Evolutionary conservation across 1,139 yeast genomes (phyloP).

Genomic region (Diutina pseudorugosa): DNA sequence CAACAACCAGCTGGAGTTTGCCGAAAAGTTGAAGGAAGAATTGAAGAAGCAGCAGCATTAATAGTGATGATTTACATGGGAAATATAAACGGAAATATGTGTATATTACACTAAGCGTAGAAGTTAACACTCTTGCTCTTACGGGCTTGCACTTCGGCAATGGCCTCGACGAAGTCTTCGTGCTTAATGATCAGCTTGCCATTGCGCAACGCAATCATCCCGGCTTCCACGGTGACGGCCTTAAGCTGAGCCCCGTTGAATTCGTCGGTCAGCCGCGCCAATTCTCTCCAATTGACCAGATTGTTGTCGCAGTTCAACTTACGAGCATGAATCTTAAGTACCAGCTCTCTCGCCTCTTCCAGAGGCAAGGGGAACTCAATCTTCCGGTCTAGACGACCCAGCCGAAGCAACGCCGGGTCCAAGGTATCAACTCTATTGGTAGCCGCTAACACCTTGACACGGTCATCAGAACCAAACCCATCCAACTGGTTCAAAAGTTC

Average conservation of each 20-base stretch:
- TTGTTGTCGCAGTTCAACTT: slow-evolving; percentile 85
- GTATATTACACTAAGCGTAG: slow-evolving; percentile 47
- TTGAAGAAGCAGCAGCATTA: slow-evolving; percentile 17
- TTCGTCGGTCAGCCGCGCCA: slow-evolving; percentile 96
- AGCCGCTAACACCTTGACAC: slow-evolving; percentile 95
- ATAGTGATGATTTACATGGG: neutral
- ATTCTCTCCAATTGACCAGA: slow-evolving; percentile 92
- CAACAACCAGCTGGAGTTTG: slow-evolving; percentile 77
- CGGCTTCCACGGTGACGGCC: slow-evolving; percentile 98
- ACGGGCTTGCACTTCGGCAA: slow-evolving; percentile 96
- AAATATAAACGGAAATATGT: neutral
- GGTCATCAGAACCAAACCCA: slow-evolving; percentile 96
- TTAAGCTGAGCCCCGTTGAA: slow-evolving; percentile 97
- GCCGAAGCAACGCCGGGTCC: slow-evolving; percentile 93
- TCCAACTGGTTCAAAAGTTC: slow-evolving; percentile 93
- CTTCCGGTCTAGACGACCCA: slow-evolving; percentile 95
- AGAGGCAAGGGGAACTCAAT: slow-evolving; percentile 96
- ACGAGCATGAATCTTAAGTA: slow-evolving; percentile 91
- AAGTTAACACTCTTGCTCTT: slow-evolving; percentile 90
- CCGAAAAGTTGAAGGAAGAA: slow-evolving; percentile 49
- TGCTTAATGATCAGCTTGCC: slow-evolving; percentile 89
- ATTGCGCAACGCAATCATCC: slow-evolving; percentile 96
- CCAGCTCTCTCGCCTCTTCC: slow-evolving; percentile 95
- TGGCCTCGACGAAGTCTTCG: slow-evolving; percentile 97
- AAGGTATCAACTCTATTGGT: slow-evolving; percentile 95